phyloP scores from a whole-genome alignment of 2,329 filamentous ascomycete genomes.

The Alternaria brassicae region DNA sequence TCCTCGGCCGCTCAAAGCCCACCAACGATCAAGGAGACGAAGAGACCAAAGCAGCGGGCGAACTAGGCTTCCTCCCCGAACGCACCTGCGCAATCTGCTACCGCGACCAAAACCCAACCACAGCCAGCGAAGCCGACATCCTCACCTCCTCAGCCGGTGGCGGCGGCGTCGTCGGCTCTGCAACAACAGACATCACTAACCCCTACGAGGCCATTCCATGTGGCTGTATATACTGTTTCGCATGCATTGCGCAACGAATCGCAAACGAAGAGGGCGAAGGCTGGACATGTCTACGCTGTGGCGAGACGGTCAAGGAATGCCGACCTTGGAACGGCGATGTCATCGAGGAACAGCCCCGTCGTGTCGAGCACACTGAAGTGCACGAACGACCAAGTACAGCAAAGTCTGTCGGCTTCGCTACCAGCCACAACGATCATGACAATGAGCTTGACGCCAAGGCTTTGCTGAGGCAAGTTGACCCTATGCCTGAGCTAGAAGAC shows the following conservation, averaged over 20 bases:
- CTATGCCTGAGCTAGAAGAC: slow-evolving; percentile 40
- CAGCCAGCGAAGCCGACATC: slow-evolving; percentile 71
- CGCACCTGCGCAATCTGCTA: slow-evolving; percentile 97
- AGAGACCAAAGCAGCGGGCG: slow-evolving; percentile 63
- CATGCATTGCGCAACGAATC: slow-evolving; percentile 87
- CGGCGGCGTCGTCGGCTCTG: slow-evolving; percentile 83
- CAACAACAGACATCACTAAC: slow-evolving; percentile 93
- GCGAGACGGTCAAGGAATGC: slow-evolving; percentile 82
- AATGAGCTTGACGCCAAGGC: slow-evolving; percentile 19
- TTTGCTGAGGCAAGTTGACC: slow-evolving; percentile 39
- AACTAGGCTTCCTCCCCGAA: slow-evolving; percentile 86
- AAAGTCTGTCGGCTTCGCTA: slow-evolving; percentile 31
- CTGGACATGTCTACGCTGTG: slow-evolving; percentile 90
- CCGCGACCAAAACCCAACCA: slow-evolving; percentile 82
- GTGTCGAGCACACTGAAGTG: background rate
- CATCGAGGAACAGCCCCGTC: slow-evolving; percentile 59
- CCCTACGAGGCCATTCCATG: slow-evolving; percentile 92
- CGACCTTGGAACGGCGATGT: slow-evolving; percentile 93
- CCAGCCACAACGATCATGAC: slow-evolving; percentile 6
- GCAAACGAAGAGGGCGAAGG: slow-evolving; percentile 94
- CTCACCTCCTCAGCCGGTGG: slow-evolving; percentile 68
- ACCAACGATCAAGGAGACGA: slow-evolving; percentile 58
- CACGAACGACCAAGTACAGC: slow-evolving; percentile 11
- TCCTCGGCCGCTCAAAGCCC: slow-evolving; percentile 55
- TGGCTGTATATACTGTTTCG: slow-evolving; percentile 93